Evolutionary conservation across 2,329 filamentous ascomycete species (phyloP).

Genomic region (Harringtonia aguacate): DNA sequence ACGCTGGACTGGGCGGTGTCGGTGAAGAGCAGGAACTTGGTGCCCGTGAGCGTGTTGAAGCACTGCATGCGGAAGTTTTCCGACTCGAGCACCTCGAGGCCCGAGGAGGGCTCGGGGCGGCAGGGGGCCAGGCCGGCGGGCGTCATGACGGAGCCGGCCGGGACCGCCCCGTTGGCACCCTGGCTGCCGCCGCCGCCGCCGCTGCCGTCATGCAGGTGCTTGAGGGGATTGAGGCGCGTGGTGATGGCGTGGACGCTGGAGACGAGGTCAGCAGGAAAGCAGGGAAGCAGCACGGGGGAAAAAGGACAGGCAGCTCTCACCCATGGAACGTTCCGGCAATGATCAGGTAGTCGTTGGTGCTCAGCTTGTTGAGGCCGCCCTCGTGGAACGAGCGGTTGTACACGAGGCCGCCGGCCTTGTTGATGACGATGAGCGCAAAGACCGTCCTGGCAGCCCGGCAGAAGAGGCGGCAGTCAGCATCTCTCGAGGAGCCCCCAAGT

Average conservation of each 20-base stretch:
- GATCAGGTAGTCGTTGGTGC: slow-evolving; percentile 92
- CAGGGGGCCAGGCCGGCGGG: slow-evolving; percentile 20
- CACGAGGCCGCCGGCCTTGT: slow-evolving; percentile 93
- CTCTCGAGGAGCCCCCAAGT: no score
- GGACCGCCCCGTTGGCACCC: no score
- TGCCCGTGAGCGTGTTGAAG: slow-evolving; percentile 89
- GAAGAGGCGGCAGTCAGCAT: not conserved
- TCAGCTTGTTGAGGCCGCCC: slow-evolving; percentile 73
- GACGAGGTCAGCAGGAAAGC: slow-evolving; percentile 3
- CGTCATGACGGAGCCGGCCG: slow-evolving; percentile 10
- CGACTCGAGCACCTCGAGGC: slow-evolving; percentile 86
- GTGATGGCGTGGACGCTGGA: slow-evolving; percentile 59
- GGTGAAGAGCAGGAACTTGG: slow-evolving; percentile 92
- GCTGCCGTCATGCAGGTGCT: slow-evolving; percentile 16
- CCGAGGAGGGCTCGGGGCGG: slow-evolving; percentile 57
- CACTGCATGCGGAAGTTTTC: slow-evolving; percentile 93
- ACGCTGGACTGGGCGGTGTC: slow-evolving; percentile 81
- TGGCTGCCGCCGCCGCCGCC: slow-evolving; percentile 7
- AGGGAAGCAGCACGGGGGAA: not conserved
- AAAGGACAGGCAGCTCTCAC: slow-evolving; percentile 33
- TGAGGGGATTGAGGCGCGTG: slow-evolving; percentile 48
- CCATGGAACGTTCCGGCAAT: slow-evolving; percentile 96
- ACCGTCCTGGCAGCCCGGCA: slow-evolving; percentile 70
- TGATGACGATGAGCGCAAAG: slow-evolving; percentile 93
- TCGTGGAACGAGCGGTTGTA: slow-evolving; percentile 93